These are phyloP conservation scores for Claviceps cyperi DNA, from an alignment of 2,329 filamentous ascomycete species.

Conservation along the genomic window DNA sequence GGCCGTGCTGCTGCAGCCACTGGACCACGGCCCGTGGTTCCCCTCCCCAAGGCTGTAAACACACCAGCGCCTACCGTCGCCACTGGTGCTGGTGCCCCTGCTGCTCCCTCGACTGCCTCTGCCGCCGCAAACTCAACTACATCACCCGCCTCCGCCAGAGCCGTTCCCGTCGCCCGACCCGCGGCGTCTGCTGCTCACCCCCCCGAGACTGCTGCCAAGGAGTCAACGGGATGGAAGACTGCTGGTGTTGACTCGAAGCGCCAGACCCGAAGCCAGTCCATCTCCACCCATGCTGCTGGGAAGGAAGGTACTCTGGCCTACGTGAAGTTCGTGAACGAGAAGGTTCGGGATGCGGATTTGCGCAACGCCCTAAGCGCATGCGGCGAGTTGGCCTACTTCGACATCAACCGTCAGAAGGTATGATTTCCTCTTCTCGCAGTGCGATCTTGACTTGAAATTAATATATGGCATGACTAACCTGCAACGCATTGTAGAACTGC, in stretches of 20 bases:
- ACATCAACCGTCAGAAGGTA: slow-evolving; percentile 76
- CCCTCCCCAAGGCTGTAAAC: slow-evolving; percentile 42
- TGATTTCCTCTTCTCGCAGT: slow-evolving; percentile 9
- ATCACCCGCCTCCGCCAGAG: slow-evolving; percentile 15
- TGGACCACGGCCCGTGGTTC: slow-evolving; percentile 36
- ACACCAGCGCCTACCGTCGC: slow-evolving; percentile 30
- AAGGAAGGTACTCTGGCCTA: slow-evolving; percentile 73
- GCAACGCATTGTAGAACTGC: slow-evolving; percentile 52
- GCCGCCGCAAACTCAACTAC: slow-evolving; percentile 11
- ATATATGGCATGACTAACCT: neutral
- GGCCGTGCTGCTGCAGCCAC: slow-evolving; percentile 49
- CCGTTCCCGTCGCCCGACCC: slow-evolving; percentile 13
- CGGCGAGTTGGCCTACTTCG: slow-evolving; percentile 58
- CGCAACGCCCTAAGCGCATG: slow-evolving; percentile 56
- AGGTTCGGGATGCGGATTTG: slow-evolving; percentile 63
- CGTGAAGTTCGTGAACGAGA: slow-evolving; percentile 90
- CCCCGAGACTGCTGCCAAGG: slow-evolving; percentile 32
- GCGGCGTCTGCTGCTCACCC: slow-evolving; percentile 22
- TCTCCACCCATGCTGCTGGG: slow-evolving; percentile 43
- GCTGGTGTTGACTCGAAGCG: slow-evolving; percentile 74
- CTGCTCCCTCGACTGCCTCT: slow-evolving; percentile 21
- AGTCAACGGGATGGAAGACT: slow-evolving; percentile 61
- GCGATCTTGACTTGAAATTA: neutral
- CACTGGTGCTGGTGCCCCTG: slow-evolving; percentile 26
- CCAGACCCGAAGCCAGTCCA: slow-evolving; percentile 59